Evolutionary conservation across 192 early-diverging fungal species (phyloP).

Genomic region (Backusella macrospora): DNA sequence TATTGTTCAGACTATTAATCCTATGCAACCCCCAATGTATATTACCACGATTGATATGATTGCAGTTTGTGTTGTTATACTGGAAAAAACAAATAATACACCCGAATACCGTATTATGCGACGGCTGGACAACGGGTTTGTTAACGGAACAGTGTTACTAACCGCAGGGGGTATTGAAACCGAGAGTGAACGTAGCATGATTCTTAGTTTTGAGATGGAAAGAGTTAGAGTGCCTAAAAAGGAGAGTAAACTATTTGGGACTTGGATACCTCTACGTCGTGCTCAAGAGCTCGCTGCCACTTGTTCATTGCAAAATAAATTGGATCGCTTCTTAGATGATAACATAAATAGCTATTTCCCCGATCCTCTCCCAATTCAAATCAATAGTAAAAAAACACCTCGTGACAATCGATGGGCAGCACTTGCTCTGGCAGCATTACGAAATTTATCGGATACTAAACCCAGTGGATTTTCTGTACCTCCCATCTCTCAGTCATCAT

Average conservation of each 20-base stretch:
- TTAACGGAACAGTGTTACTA: slow-evolving; percentile 85
- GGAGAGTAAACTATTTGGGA: slow-evolving; percentile 75
- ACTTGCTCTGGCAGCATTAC: slow-evolving; percentile 33
- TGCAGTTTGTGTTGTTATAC: slow-evolving; percentile 48
- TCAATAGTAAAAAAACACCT: slow-evolving; percentile 26
- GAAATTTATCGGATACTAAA: slow-evolving; percentile 15
- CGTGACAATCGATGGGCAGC: slow-evolving; percentile 24
- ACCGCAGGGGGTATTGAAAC: slow-evolving; percentile 86
- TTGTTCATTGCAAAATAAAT: slow-evolving; percentile 73
- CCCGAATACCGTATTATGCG: slow-evolving; percentile 72
- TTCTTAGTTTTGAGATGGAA: slow-evolving; percentile 82
- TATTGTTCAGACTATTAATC: slow-evolving; percentile 18
- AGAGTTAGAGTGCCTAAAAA: slow-evolving; percentile 74
- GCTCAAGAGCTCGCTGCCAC: slow-evolving; percentile 83
- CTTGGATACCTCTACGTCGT: slow-evolving; percentile 90
- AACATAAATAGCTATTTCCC: slow-evolving; percentile 69
- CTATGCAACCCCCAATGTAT: slow-evolving; percentile 47
- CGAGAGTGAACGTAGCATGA: slow-evolving; percentile 82
- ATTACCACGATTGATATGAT: slow-evolving; percentile 57
- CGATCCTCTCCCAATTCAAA: slow-evolving; percentile 56
- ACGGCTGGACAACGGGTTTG: slow-evolving; percentile 79
- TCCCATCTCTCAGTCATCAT: neutral
- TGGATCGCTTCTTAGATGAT: slow-evolving; percentile 79
- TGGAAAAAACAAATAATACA: slow-evolving; percentile 37
- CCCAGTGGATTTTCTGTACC: slow-evolving; percentile 9